phyloP scores from a whole-genome alignment of 192 early-diverging fungal species.

The Coemansia sp. region DNA sequence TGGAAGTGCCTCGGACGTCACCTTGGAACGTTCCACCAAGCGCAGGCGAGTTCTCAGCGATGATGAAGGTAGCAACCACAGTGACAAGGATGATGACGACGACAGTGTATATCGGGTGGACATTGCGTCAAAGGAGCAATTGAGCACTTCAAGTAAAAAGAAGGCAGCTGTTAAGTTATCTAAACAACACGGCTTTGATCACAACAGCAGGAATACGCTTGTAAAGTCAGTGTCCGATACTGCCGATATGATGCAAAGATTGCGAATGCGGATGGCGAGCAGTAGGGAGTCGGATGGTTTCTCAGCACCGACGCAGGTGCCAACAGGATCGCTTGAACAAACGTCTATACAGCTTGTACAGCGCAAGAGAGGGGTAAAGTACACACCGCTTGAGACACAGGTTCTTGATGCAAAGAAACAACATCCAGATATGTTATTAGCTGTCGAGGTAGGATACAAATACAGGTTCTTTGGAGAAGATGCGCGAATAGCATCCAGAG shows the following conservation, averaged over 20 bases:
- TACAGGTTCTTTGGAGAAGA: conserved; percentile 90
- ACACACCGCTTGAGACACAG: conserved; percentile 85
- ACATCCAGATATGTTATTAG: conserved; percentile 73
- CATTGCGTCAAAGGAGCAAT: not conserved
- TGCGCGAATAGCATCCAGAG: conserved; percentile 74
- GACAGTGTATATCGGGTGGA: not conserved
- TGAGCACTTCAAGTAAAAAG: not conserved
- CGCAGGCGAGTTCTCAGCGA: conserved; percentile 7
- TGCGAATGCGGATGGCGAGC: conserved; percentile 28
- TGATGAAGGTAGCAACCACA: not conserved
- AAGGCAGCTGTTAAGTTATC: not conserved
- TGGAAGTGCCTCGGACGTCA: not conserved
- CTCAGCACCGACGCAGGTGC: not conserved
- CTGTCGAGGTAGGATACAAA: conserved; percentile 94
- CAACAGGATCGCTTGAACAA: conserved; percentile 15
- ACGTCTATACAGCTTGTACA: conserved; percentile 45
- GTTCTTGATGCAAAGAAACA: conserved; percentile 70
- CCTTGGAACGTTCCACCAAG: conserved; percentile 1
- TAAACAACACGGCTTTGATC: conserved; percentile 1
- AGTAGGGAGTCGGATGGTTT: conserved; percentile 11
- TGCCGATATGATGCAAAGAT: conserved; percentile 22
- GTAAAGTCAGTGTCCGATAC: conserved; percentile 29
- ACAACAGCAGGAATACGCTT: conserved; percentile 15
- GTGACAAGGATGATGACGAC: conserved; percentile 5
- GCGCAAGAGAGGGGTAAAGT: conserved; percentile 44